These are phyloP conservation scores for Bombardia bombarda DNA, from an alignment of 495 filamentous ascomycete species.

Conservation along the genomic window DNA sequence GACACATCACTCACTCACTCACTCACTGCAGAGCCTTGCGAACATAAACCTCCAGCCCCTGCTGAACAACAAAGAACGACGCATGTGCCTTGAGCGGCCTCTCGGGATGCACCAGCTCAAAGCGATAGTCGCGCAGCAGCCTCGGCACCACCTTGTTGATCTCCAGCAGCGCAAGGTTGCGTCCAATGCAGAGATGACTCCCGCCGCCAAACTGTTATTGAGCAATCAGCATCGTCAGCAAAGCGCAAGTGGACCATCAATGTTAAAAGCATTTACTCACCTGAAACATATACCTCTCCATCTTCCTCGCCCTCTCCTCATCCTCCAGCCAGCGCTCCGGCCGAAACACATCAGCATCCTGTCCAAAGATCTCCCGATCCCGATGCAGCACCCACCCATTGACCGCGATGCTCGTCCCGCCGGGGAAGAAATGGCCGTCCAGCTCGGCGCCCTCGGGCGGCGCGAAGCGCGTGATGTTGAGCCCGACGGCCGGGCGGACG, in stretches of 20 bases:
- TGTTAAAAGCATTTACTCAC: slow-evolving; percentile 16
- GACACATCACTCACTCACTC: too few species aligned
- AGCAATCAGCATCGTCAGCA: background rate
- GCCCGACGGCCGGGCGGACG: slow-evolving; percentile 52
- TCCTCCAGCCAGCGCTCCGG: slow-evolving; percentile 61
- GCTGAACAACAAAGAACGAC: slow-evolving; percentile 48
- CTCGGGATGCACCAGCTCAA: slow-evolving; percentile 39
- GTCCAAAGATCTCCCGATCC: slow-evolving; percentile 48
- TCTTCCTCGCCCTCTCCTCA: slow-evolving; percentile 32
- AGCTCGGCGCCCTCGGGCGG: slow-evolving; percentile 46
- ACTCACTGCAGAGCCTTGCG: slow-evolving; percentile 17
- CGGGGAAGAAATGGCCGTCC: slow-evolving; percentile 46
- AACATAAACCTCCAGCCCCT: slow-evolving; percentile 38
- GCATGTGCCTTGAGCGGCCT: slow-evolving; percentile 38
- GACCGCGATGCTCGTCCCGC: slow-evolving; percentile 40
- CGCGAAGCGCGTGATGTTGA: slow-evolving; percentile 45
- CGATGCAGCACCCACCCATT: slow-evolving; percentile 49
- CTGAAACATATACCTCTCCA: slow-evolving; percentile 46
- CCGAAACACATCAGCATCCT: slow-evolving; percentile 52
- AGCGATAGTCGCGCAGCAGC: slow-evolving; percentile 41
- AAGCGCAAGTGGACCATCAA: background rate
- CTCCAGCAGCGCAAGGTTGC: slow-evolving; percentile 48
- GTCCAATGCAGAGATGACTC: slow-evolving; percentile 46
- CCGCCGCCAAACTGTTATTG: slow-evolving; percentile 41
- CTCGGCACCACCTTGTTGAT: slow-evolving; percentile 49